phyloP scores from a whole-genome alignment of 345 rosid genomes.

The Gossypium sturtianum region DNA sequence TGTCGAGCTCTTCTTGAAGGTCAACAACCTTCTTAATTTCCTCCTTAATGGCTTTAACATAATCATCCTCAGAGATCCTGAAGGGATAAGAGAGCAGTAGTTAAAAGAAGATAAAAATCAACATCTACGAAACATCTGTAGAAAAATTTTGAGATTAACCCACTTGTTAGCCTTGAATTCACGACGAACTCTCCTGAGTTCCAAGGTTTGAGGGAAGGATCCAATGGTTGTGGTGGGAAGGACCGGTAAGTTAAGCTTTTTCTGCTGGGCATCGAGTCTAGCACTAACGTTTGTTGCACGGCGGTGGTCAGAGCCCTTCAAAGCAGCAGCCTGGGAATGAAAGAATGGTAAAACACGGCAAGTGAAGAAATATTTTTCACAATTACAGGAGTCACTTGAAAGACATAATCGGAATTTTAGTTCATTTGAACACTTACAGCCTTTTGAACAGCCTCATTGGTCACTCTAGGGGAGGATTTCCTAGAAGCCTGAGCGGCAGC shows the following conservation, averaged over 20 bases:
- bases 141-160: slow-evolving; percentile 15
- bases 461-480: slow-evolving; percentile 87
- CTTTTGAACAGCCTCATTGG: slow-evolving; percentile 86
- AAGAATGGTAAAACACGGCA: slow-evolving; percentile 6
- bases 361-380: not conserved
- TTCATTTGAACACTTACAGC: slow-evolving; percentile 55
- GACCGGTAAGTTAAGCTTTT: slow-evolving; percentile 88
- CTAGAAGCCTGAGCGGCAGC: slow-evolving; percentile 83
- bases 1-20: slow-evolving; percentile 87
- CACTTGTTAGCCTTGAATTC: slow-evolving; percentile 97
- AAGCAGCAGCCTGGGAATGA: slow-evolving; percentile 75
- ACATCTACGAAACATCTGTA: not conserved
- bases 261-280: slow-evolving; percentile 92
- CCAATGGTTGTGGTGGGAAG: slow-evolving; percentile 97
- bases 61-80: slow-evolving; percentile 90
- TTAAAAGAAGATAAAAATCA: slow-evolving; percentile 1
- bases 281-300: slow-evolving; percentile 81
- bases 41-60: slow-evolving; percentile 79
- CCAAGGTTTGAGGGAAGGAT: slow-evolving; percentile 90
- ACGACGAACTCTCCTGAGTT: slow-evolving; percentile 97
- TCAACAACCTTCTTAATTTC: slow-evolving; percentile 89
- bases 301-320: slow-evolving; percentile 88
- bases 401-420: not conserved
- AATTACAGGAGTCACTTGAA: not conserved
- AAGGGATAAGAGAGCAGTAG: not conserved